Evolutionary conservation across 2,329 filamentous ascomycete genomes (phyloP), one percentile per base, ranked within the genome.

Genomic region (Acrodontium crateriforme): DNA sequence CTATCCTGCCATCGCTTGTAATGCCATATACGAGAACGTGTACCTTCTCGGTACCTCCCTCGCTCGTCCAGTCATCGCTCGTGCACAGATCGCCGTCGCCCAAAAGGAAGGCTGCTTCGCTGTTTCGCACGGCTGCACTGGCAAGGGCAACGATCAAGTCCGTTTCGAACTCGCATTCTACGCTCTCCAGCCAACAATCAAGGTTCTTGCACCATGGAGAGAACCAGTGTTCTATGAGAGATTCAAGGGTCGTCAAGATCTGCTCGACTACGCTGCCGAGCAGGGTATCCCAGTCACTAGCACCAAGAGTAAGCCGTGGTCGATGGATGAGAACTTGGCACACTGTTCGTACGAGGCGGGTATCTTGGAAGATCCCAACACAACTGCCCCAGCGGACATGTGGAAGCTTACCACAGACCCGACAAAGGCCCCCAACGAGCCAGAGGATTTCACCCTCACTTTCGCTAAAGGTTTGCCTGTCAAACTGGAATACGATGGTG

Each of bases 311-410:
- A 74, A 75, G 58, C 74, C 74, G 25, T 80, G 71, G 70, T 65
- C 66, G 34, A 69, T 68, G 63, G 71, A 76, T 44, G 72, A 75
- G 55, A 80, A 82, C 59, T 48, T 81, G 44, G 77, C 74, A 31
- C 79, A 87, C 58, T 81, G 74, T 64, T 68, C 61, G 36, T 91
- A 89, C 55, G 82, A 91, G 63, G 75, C 75, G 28, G 80, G 80
- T 49, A 75, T 75, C 38, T 65, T 82, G 34, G 77, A 81, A 56
- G 71, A 73, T 43, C 69, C 70, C 34, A 55, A 62, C 49, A 60
- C 67, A 44, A 72, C 74, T 34, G 71, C 79, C 19, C 78, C 79
- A 30, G 63, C 69, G 42, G 78, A 85, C 53, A 79, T 87, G 73
- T 87, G 81, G 81, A 85, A 72, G 46, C 63, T 76, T 45, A 68